These are phyloP conservation scores for Tricholoma saponaceum DNA, from an alignment of 768 basidiomycete species.

Conservation along the genomic window DNA sequence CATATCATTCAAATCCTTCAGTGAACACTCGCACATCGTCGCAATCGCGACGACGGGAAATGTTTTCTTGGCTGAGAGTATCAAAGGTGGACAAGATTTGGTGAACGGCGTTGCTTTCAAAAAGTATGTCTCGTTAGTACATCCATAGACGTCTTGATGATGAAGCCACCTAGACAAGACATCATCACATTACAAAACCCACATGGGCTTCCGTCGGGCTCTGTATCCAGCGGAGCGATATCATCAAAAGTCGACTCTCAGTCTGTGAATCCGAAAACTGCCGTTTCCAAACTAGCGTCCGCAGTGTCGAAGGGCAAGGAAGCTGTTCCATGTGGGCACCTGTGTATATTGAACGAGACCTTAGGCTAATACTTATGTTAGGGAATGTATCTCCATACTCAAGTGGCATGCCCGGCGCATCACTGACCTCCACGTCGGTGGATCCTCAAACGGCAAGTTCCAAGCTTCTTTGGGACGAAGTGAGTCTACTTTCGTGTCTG, in stretches of 20 bases:
- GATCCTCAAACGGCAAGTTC: conserved; percentile 68
- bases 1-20: conserved; percentile 97
- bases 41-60: conserved; percentile 89
- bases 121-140: conserved; percentile 42
- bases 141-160: background rate
- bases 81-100: conserved; percentile 84
- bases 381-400: conserved; percentile 94
- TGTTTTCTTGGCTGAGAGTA: conserved; percentile 88
- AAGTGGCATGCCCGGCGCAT: conserved; percentile 86
- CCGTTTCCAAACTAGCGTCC: conserved; percentile 32
- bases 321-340: conserved; percentile 58
- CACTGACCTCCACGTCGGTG: conserved; percentile 88
- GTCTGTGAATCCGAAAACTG: conserved; percentile 25
- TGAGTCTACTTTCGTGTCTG: conserved; percentile 20
- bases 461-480: conserved; percentile 93
- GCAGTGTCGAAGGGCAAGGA: conserved; percentile 47
- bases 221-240: conserved; percentile 30
- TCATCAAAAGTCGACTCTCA: conserved; percentile 24
- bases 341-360: background rate
- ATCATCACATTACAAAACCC: conserved; percentile 94
- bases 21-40: conserved; percentile 92
- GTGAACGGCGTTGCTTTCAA: conserved; percentile 81
- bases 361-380: conserved; percentile 22
- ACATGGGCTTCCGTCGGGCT: conserved; percentile 65
- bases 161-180: conserved; percentile 54